Conservation (phyloP, 106 monocot genomes). For the Posidonia australis region DNA sequence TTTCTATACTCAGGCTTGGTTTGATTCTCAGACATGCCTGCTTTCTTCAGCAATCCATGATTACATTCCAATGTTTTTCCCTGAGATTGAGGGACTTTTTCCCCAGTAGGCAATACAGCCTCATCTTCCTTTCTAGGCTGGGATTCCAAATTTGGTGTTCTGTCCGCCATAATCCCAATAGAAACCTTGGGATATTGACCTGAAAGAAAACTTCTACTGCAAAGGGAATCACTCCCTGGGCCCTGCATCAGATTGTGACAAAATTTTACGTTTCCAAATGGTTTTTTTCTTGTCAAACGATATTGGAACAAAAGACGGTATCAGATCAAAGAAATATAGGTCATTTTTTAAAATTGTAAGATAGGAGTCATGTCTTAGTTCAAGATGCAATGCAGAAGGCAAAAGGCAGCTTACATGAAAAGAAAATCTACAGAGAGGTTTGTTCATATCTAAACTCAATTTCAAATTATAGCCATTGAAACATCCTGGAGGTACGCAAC, state of each 20-base stretch:
- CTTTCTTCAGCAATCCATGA: neutral
- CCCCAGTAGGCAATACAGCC: conserved; percentile 7
- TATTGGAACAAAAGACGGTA: neutral
- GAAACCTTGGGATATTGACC: conserved; percentile 65
- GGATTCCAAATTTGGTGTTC: conserved; percentile 18
- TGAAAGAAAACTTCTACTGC: conserved; percentile 38
- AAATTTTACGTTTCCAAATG: neutral
- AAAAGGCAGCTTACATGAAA: too few relatives aligned
- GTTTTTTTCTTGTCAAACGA: neutral
- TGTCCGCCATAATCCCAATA: conserved; percentile 55
- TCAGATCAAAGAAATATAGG: neutral
- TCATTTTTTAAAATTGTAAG: neutral
- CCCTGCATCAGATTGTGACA: conserved; percentile 3
- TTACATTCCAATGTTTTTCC: neutral
- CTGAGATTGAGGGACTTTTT: conserved; percentile 9
- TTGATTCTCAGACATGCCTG: neutral
- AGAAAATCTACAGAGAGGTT: too few relatives aligned
- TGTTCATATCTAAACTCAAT: neutral
- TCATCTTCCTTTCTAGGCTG: conserved; percentile 21
- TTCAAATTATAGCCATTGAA: neutral
- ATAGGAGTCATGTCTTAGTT: neutral
- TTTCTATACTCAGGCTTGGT: neutral
- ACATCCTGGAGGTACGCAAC: neutral
- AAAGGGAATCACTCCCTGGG: conserved; percentile 23
- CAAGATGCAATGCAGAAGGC: too few relatives aligned